phyloP scores from a whole-genome alignment of 106 monocot species.

The Xerophyta viscosa region DNA sequence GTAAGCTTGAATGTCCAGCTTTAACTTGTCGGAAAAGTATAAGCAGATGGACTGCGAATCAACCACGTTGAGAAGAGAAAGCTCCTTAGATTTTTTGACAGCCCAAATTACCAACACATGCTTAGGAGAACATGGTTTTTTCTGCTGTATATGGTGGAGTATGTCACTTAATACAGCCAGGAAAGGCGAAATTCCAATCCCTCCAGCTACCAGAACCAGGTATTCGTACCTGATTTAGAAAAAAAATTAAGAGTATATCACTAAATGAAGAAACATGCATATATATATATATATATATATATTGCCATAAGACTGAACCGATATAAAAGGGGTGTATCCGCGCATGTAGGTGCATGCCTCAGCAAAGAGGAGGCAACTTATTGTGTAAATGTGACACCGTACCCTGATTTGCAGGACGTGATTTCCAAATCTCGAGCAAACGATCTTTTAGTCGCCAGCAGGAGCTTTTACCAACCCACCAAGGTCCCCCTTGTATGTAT shows the following conservation, averaged over 20 bases:
- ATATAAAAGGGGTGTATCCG: too few relatives aligned
- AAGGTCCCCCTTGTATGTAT: too few relatives aligned
- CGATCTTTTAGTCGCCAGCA: too few relatives aligned
- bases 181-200: constrained; percentile 96
- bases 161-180: constrained; percentile 83
- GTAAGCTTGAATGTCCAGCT: constrained; percentile 67
- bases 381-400: too few relatives aligned
- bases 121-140: constrained; percentile 55
- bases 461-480: too few relatives aligned
- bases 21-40: constrained; percentile 37
- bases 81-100: constrained; percentile 78
- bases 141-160: constrained; percentile 41
- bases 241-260: neutral
- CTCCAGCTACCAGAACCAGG: constrained; percentile 86
- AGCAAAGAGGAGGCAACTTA: too few relatives aligned
- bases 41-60: constrained; percentile 37
- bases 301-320: too few relatives aligned
- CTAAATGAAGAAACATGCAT: neutral
- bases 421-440: too few relatives aligned
- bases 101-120: constrained; percentile 84
- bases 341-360: too few relatives aligned
- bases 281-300: too few relatives aligned
- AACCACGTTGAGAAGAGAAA: constrained; percentile 68
- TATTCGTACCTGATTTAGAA: constrained; percentile 77
- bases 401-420: too few relatives aligned